phyloP scores from a whole-genome alignment of 345 rosid species.

The Camelina neglecta region DNA sequence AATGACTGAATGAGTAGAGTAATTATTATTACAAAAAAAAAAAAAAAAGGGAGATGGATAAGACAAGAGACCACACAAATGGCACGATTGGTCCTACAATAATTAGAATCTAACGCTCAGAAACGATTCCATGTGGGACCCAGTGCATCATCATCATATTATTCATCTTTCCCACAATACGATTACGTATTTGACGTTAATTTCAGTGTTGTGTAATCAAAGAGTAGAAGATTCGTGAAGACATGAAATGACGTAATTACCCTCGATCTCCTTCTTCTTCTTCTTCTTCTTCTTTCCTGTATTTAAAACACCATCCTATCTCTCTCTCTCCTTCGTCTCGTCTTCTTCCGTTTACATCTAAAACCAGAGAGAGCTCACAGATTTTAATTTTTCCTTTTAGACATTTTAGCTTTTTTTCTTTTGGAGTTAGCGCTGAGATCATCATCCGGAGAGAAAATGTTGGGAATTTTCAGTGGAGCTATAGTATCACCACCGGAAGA shows the following conservation, averaged over 20 bases:
- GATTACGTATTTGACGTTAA: conserved; percentile 29
- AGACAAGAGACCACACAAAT: conserved; percentile 40
- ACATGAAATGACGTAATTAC: conserved; percentile 26
- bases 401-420: not conserved
- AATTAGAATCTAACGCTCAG: conserved; percentile 38
- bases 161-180: not conserved
- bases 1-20: too few relatives aligned
- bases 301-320: conserved; percentile 6
- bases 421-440: too few relatives aligned
- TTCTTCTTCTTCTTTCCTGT: conserved; percentile 7
- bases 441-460: conserved; percentile 50
- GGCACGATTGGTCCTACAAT: conserved; percentile 1
- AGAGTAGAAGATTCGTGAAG: not conserved
- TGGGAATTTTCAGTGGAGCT: conserved; percentile 87
- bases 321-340: conserved; percentile 16
- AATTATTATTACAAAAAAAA: too few relatives aligned
- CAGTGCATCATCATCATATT: not conserved
- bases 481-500: conserved; percentile 91
- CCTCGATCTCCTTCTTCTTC: conserved; percentile 16
- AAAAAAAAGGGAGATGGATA: conserved; percentile 26
- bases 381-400: too few relatives aligned
- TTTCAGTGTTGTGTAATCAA: conserved; percentile 35
- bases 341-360: conserved; percentile 16
- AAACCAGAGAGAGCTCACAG: not conserved
- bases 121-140: conserved; percentile 35